Base-by-base conservation (phyloP, 2,329 filamentous ascomycete species). In the Microcyclospora pomicola region DNA sequence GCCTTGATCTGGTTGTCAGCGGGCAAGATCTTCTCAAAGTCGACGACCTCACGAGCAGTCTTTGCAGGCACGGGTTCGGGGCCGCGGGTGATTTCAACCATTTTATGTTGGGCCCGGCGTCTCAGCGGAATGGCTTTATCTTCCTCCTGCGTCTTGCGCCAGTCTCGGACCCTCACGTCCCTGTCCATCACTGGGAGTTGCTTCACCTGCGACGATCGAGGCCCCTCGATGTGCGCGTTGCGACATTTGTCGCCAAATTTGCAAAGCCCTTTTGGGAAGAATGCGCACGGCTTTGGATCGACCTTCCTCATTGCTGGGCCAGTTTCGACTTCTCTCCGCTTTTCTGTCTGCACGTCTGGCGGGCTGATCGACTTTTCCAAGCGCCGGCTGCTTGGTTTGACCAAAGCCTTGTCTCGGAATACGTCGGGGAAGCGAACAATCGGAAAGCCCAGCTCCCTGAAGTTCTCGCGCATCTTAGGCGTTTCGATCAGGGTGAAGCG, bases 401-500 rank as follows among this genome's bases (percentile, higher is more conserved):
- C 44, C n/a, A 67, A 46, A 12, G 60, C 53, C 1, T 51, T 51
- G n/a, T 55, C 60, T 40, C 68, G 64, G 46, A 77, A 77, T 12
- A 76, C 60, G 0, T 62, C 61, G 1, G 64, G 65, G 9, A 76
- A 56, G 39, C 73, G 66, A 28, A 68, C 66, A 15, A 72, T 53
- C 6, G 61, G 61, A 41, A 77, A 56, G 14, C 61, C 64, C 15
- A 77, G 62, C 31, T 60, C 65, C 33, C 60, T 56, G 40, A 73
- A 77, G 41, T 76, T 68, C 2, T 60, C 55, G 43, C 71, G 68
- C 43, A 73, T 71, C 2, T 59, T 58, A 15, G 67, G 55, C n/a
- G 63, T 65, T 41, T 65, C 65, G 32, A 78, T 52, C 9, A 77
- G 66, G 0, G 73, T 77, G 41, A 77, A 66, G 2, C 51, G 44